Evolutionary conservation across 2,329 filamentous ascomycete genomes (phyloP).

Genomic region (Apiospora rasikravindrae): DNA sequence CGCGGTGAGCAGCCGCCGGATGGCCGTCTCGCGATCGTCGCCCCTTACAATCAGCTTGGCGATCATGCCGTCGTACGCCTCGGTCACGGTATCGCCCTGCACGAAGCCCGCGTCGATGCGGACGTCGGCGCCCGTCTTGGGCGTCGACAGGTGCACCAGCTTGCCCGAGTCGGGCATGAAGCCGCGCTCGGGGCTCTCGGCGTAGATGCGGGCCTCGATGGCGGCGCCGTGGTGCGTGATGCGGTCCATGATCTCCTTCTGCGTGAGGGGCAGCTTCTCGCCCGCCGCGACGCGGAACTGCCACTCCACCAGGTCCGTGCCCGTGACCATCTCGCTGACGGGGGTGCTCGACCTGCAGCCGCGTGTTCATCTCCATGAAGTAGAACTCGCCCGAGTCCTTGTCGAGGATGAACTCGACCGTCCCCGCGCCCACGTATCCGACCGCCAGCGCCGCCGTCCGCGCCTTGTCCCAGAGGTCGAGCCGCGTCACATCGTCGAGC

Average conservation of each 20-base stretch:
- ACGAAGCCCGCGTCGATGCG: constrained; percentile 94
- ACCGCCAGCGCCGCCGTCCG: constrained; percentile 73
- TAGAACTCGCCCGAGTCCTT: constrained; percentile 81
- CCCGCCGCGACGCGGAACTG: constrained; percentile 78
- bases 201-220: constrained; percentile 96
- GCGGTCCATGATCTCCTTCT: constrained; percentile 70
- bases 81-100: constrained; percentile 88
- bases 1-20: constrained; percentile 81
- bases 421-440: constrained; percentile 87
- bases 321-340: constrained; percentile 76
- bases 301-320: constrained; percentile 86
- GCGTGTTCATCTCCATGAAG: constrained; percentile 84
- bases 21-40: constrained; percentile 75
- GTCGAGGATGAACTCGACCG: constrained; percentile 90
- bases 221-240: constrained; percentile 82
- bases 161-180: constrained; percentile 95
- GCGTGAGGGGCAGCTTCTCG: constrained; percentile 61
- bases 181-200: constrained; percentile 88
- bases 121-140: constrained; percentile 70
- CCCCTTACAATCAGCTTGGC: constrained; percentile 95
- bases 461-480: constrained; percentile 70
- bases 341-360: constrained; percentile 97
- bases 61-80: constrained; percentile 98
- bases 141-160: constrained; percentile 81
- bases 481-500: constrained; percentile 60